Evolutionary conservation across 2,329 filamentous ascomycete genomes (phyloP), one percentile per base, ranked within the genome.

Genomic region (Aspergillus sojae): DNA sequence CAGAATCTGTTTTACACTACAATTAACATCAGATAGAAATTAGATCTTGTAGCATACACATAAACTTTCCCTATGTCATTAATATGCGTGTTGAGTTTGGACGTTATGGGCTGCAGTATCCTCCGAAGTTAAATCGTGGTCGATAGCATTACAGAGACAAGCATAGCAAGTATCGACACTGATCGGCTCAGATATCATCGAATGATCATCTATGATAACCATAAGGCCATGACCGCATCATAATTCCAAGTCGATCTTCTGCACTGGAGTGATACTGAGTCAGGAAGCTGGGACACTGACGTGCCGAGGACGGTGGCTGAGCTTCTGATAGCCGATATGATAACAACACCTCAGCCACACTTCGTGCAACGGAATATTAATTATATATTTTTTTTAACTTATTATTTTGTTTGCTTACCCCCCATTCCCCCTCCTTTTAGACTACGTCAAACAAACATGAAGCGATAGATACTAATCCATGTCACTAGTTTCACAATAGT

Each of bases 401-500:
- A 28, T 28, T 5, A 28, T 32, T 30, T 12, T 52, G 12, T 32
- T 5, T 5, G 2, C n/a, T 1, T 52, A 5, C 16, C 28, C 16
- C 16, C 26, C 26, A 9, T 16, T 2, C 16, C 26, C 16, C n/a
- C 11, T 32, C 28, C 16, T 30, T 32, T 52, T 32, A 34, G 19
- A 52, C 14, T 30, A 30, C 9, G n/a, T 32, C 48, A 19, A 32
- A 32, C 48, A 19, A 19, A 32, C 11, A 9, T 19, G 48, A 52
- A n/a, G 16, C 21, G 48, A 23, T 21, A 30, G 28, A 32, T 32
- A 32, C 26, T n/a, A 52, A 21, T 52, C 30, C 48, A n/a, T 32
- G 48, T 34, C 28, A 52, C 48, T 52, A 52, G 48, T 52, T 52
- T 52, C 48, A 52, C 28, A 32, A 52, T 52, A 52, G 48, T 52